phyloP scores from a whole-genome alignment of 257 asterid genomes.

The Orobanche coerulescens region DNA sequence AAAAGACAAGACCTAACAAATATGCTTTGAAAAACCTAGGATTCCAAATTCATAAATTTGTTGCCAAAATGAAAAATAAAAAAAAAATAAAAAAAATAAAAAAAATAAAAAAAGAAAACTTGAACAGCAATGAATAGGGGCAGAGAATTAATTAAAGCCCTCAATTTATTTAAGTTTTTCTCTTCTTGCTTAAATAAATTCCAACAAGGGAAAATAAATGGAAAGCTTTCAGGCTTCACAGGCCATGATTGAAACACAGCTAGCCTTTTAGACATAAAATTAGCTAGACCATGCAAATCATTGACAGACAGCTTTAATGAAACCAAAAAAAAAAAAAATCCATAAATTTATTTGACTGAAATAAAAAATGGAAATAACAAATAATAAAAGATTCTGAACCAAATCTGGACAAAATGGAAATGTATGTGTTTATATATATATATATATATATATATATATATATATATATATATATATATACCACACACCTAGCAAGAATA shows the following conservation, averaged over 20 bases:
- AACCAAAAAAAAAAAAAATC: constrained; percentile 21
- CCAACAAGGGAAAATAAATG: constrained; percentile 9
- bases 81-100: neutral
- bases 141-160: neutral
- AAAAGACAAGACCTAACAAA: neutral
- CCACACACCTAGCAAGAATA: constrained; percentile 26
- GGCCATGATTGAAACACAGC: constrained; percentile 31
- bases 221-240: neutral
- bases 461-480: constrained; percentile 31
- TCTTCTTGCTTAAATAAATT: neutral
- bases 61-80: neutral
- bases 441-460: too few species aligned
- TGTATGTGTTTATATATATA: too few species aligned
- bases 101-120: neutral
- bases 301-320: constrained; percentile 42
- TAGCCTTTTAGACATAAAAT: constrained; percentile 29
- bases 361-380: neutral
- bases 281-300: constrained; percentile 38
- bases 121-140: neutral
- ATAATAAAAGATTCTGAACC: constrained; percentile 26
- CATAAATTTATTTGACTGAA: constrained; percentile 10
- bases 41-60: neutral
- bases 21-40: neutral
- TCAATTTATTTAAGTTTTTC: neutral
- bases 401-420: constrained; percentile 34